Evolutionary conservation across 2,329 filamentous ascomycete genomes (phyloP), one percentile per base, ranked within the genome.

Genomic region (Cladosporium sp.): DNA sequence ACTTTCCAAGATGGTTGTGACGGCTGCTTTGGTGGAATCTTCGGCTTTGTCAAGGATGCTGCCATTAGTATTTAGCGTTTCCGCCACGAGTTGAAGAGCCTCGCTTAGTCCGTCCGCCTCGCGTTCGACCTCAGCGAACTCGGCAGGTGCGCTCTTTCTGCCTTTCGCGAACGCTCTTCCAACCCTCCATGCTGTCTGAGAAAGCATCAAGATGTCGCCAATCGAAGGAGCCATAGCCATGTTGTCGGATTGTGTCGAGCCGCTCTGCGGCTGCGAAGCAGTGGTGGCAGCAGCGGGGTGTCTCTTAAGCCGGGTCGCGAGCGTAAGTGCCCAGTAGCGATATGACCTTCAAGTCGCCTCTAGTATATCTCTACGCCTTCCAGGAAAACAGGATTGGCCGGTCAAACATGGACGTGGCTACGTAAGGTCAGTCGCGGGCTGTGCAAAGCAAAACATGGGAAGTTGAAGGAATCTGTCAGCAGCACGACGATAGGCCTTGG

Each of bases 151-250:
- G 54, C 67, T 65, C 51, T 71, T 71, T 32, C 72, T 70, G 24
- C 73, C 73, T 19, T 75, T 66, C 4, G 70, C 72, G 62, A 79
- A 79, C 1, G 75, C 72, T 50, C 74, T 66, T 24, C 74, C 75
- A 39, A 75, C 73, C 60, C 72, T 76, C 75, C 75, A 78, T 20
- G 76, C 75, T 40, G 73, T 69, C 63, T 78, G 75, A 4, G 75
- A 77, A 15, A 78, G 69, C 71, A 76, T 74, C 39, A 78, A 62
- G 19, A 78, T 74, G 65, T 78, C 76, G 57, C 75, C 76, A 9
- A 69, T 56, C 3, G 64, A 66, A n/a, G 68, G 63, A 12, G 64
- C 40, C 32, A 42, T 42, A 17, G 56, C 56, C 56, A 58, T 58
- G 42, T 20, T 55, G 25, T 15, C 50, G 52, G 40, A 15, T 7